A percentile compares a stretch with the other conserved stretches of the same genome.
phyloP scores from a whole-genome alignment of 164 flowering plant species.

The Amborella trichopoda region DNA sequence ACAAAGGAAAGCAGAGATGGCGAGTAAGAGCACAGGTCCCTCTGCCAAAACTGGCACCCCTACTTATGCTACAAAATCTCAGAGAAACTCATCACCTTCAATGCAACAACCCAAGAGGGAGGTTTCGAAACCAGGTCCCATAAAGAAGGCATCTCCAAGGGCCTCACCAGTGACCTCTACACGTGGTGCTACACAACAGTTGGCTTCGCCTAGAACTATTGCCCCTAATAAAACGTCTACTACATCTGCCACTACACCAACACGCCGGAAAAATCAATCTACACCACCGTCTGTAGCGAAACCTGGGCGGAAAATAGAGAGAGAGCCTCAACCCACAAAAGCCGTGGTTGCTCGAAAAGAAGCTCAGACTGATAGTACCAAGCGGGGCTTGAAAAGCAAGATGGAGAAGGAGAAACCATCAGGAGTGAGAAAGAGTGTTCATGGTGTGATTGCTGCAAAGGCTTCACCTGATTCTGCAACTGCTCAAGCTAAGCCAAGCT shows the following conservation, averaged over 20 bases:
- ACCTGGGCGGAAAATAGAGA: constrained; percentile 32
- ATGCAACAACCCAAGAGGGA: constrained; percentile 38
- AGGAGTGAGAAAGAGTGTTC: constrained; percentile 17
- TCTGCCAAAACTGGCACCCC: constrained; percentile 18
- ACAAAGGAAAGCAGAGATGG: constrained; percentile 40
- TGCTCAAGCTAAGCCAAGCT: constrained; percentile 38
- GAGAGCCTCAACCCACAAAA: constrained; percentile 22
- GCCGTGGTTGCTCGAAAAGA: constrained; percentile 9
- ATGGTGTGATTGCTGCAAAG: constrained; percentile 22
- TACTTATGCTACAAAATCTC: constrained; percentile 26
- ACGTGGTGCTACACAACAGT: constrained; percentile 70
- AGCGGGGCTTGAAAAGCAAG: constrained; percentile 17
- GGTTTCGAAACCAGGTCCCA: constrained; percentile 26
- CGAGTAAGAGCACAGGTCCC: constrained; percentile 15
- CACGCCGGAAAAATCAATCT: constrained; percentile 34
- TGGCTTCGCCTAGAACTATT: constrained; percentile 40
- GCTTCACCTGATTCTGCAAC: constrained; percentile 24
- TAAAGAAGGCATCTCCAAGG: constrained; percentile 36
- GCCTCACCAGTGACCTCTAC: constrained; percentile 49
- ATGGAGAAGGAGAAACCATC: constrained; percentile 29
- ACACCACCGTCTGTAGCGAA: constrained; percentile 21
- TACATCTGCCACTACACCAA: constrained; percentile 21
- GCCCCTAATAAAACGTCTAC: constrained; percentile 26
- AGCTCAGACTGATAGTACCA: constrained; percentile 1
- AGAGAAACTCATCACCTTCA: constrained; percentile 24